Evolutionary conservation across 345 rosid genomes (phyloP).

Genomic region (Citrus sp.): DNA sequence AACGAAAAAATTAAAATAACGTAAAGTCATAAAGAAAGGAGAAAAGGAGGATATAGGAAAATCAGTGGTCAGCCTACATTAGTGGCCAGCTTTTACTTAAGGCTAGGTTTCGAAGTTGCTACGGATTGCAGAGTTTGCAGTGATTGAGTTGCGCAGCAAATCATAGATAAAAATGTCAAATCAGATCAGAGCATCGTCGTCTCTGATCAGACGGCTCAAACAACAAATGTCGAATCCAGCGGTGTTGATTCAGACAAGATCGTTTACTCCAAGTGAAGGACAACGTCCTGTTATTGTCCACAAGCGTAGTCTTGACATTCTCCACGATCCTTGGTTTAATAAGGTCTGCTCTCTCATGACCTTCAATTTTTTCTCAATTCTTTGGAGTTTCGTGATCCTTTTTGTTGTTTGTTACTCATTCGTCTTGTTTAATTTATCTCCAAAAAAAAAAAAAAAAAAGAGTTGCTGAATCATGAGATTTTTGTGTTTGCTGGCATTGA

Average conservation of each 20-base stretch:
- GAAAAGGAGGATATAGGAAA: too few relatives aligned
- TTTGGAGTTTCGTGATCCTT: background rate
- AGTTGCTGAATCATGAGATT: too few relatives aligned
- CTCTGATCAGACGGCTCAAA: conserved; percentile 45
- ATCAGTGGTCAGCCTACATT: too few relatives aligned
- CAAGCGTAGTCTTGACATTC: conserved; percentile 94
- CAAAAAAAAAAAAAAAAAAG: too few relatives aligned
- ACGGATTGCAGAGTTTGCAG: too few relatives aligned
- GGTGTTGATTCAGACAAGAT: conserved; percentile 31
- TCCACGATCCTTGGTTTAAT: conserved; percentile 99
- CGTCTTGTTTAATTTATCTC: too few relatives aligned
- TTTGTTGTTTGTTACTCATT: background rate
- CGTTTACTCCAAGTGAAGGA: conserved; percentile 83
- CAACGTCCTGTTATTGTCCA: conserved; percentile 89
- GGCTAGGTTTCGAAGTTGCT: background rate
- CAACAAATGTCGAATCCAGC: conserved; percentile 20
- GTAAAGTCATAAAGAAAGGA: too few relatives aligned
- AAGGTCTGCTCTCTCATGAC: conserved; percentile 34
- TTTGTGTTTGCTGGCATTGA: too few relatives aligned
- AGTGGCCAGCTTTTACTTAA: too few relatives aligned
- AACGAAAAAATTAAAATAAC: too few relatives aligned
- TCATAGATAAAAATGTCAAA: conserved; percentile 19
- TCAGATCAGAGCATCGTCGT: conserved; percentile 49
- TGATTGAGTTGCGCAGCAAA: background rate
- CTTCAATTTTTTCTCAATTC: background rate